Conservation (phyloP, 148 eudicot genomes). For the Cornus florida region DNA sequence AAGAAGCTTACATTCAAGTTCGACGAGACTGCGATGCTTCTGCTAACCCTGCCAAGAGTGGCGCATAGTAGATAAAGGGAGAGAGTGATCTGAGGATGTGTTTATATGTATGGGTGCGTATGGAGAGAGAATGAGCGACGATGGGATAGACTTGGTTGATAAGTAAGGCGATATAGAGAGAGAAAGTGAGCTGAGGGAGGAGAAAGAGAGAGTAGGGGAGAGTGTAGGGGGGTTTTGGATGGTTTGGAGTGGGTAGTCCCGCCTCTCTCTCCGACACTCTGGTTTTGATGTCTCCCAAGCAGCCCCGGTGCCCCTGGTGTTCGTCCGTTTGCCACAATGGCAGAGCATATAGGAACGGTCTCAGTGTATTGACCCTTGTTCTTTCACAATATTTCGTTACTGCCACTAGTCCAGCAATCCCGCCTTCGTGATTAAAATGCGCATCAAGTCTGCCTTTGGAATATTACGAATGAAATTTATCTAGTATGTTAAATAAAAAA, state of each 20-base stretch:
- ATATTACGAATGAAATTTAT: no score
- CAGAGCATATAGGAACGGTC: neutral
- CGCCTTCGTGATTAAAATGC: neutral
- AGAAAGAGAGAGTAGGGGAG: neutral
- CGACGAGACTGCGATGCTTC: conserved; percentile 9
- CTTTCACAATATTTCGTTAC: neutral
- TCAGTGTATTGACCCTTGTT: neutral
- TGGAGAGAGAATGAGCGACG: no score
- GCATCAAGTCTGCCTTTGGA: neutral
- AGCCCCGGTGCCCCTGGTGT: conserved; percentile 29
- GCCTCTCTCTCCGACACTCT: conserved; percentile 16
- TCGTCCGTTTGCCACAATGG: conserved; percentile 11
- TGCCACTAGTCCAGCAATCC: neutral
- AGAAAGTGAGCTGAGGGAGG: neutral
- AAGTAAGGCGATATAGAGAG: neutral
- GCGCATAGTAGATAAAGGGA: neutral
- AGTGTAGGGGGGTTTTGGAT: neutral
- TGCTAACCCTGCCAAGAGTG: neutral
- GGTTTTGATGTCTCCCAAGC: conserved; percentile 16
- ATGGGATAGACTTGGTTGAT: neutral
- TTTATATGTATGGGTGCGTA: no score
- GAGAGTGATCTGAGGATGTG: neutral
- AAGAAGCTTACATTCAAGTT: conserved; percentile 9
- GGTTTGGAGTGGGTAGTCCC: neutral
- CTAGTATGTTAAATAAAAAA: no score